These are phyloP conservation scores for Starmerella bombicola DNA, from an alignment of 805 yeast species.

Conservation along the genomic window DNA sequence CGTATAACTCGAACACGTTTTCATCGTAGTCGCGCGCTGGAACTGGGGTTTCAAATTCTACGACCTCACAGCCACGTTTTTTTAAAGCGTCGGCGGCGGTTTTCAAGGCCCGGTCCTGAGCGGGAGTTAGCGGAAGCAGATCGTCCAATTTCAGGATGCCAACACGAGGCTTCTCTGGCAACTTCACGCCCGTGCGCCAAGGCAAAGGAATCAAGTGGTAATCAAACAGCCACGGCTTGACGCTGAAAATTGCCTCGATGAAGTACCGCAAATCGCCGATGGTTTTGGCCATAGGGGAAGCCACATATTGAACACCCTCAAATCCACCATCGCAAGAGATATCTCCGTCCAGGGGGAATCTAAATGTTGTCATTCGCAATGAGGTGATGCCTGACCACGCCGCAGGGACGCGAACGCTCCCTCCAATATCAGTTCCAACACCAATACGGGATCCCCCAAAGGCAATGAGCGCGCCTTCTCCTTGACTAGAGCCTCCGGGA, in stretches of 20 bases:
- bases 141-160: conserved; percentile 41
- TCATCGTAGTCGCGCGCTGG: conserved; percentile 44
- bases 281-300: conserved; percentile 34
- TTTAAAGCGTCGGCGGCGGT: conserved; percentile 32
- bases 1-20: conserved; percentile 43
- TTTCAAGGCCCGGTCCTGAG: conserved; percentile 32
- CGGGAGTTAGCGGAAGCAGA: conserved; percentile 41
- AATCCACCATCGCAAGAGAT: conserved; percentile 35
- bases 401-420: conserved; percentile 45
- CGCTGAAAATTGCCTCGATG: conserved; percentile 35
- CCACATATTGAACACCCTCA: conserved; percentile 29
- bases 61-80: conserved; percentile 38
- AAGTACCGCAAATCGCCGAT: conserved; percentile 41
- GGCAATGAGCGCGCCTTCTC: conserved; percentile 40
- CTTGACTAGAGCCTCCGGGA: conserved; percentile 46
- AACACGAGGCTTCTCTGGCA: conserved; percentile 34
- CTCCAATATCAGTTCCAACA: conserved; percentile 46
- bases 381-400: conserved; percentile 42
- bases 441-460: conserved; percentile 41
- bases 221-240: conserved; percentile 47
- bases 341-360: conserved; percentile 37
- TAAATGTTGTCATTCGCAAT: conserved; percentile 38
- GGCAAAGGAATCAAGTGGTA: conserved; percentile 35
- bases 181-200: conserved; percentile 35
- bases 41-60: conserved; percentile 38